phyloP scores from a whole-genome alignment of 331 rosid genomes.

The Erythrophleum ivorense region DNA sequence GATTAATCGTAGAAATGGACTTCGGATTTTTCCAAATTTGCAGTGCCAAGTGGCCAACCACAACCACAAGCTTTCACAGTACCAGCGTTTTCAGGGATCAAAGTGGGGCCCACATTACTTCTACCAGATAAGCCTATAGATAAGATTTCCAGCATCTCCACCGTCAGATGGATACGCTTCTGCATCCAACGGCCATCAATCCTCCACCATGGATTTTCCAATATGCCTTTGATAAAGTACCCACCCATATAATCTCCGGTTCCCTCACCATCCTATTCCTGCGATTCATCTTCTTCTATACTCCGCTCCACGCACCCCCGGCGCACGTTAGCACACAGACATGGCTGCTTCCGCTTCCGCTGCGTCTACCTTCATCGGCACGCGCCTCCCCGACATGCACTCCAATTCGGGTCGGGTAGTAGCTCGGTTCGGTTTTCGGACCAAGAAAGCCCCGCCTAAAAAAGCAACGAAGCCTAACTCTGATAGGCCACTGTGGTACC shows the following conservation, averaged over 20 bases:
- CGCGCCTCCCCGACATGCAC: conserved; percentile 56
- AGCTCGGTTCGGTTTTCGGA: conserved; percentile 63
- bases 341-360: conserved; percentile 64
- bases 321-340: conserved; percentile 25
- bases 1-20: too few species aligned
- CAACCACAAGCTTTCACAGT: conserved; percentile 39
- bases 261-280: neutral
- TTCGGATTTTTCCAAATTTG: neutral
- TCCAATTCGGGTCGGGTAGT: conserved; percentile 49
- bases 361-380: conserved; percentile 65
- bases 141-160: conserved; percentile 48
- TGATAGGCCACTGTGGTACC: conserved; percentile 75
- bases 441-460: conserved; percentile 53
- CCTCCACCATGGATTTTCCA: conserved; percentile 43
- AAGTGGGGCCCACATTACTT: conserved; percentile 24
- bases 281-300: neutral
- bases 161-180: conserved; percentile 67
- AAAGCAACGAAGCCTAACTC: conserved; percentile 19
- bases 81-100: neutral
- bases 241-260: conserved; percentile 21
- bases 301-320: neutral
- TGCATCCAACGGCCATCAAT: conserved; percentile 42
- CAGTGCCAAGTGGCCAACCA: conserved; percentile 10
- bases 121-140: conserved; percentile 73
- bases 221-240: neutral